Evolutionary conservation across 2,329 filamentous ascomycete species (phyloP).

Genomic region (Neofusicoccum parvum): DNA sequence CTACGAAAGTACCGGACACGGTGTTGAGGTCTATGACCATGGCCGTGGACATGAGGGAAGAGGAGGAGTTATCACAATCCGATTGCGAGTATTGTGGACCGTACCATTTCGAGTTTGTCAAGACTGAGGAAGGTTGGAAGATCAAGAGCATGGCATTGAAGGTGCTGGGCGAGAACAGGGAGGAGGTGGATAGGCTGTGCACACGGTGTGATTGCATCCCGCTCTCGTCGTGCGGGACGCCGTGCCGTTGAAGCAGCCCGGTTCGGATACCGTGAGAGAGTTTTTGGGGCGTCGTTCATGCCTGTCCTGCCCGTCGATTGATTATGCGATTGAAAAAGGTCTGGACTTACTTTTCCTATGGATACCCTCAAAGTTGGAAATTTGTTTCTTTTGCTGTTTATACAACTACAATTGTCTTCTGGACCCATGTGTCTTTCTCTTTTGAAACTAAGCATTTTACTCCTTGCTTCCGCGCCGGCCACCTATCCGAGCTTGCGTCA

Average conservation of each 20-base stretch:
- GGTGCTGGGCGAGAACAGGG: slow-evolving; percentile 1
- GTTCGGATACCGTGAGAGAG: not conserved
- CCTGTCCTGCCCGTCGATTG: not conserved
- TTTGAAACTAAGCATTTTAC: not conserved
- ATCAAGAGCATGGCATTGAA: slow-evolving; percentile 7
- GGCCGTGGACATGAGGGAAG: not conserved
- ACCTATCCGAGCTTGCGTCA: not conserved
- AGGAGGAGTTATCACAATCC: not conserved
- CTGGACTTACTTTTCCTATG: not conserved
- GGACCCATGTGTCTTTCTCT: not conserved
- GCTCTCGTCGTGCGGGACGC: not conserved
- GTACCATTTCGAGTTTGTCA: not conserved
- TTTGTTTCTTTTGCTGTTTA: not conserved
- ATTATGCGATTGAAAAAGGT: not conserved
- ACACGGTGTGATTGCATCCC: slow-evolving; percentile 6
- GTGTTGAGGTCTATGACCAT: not conserved
- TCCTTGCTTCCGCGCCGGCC: not conserved
- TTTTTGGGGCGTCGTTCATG: not conserved
- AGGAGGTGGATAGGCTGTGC: not conserved
- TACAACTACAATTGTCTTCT: not conserved
- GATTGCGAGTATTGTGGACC: not conserved
- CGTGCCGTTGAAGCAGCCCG: not conserved
- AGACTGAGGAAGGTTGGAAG: not conserved
- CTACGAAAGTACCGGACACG: not conserved
- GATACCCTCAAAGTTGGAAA: not conserved